phyloP scores from a whole-genome alignment of 352 stramenopile species.

The Phytophthora capsici region DNA sequence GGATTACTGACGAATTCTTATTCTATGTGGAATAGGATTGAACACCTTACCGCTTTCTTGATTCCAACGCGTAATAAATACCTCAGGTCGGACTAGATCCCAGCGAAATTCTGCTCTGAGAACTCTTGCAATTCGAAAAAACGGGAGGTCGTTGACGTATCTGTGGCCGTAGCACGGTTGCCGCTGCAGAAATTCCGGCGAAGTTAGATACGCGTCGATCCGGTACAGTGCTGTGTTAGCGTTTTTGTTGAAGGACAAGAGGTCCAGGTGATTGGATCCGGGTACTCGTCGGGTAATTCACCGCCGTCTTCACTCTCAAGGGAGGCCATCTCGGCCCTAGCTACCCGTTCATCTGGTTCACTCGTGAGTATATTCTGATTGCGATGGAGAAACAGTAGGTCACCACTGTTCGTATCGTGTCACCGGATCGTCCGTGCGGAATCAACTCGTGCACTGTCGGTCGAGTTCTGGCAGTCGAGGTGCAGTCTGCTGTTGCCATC shows the following conservation, averaged over 20 bases:
- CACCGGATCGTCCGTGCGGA: no score
- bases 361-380: conserved; percentile 41
- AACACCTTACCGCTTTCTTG: not conserved
- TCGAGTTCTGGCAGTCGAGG: no score
- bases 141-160: not conserved
- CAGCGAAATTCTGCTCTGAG: conserved; percentile 2
- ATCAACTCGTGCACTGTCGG: no score
- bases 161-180: conserved; percentile 58
- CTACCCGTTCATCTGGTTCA: not conserved
- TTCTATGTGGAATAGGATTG: no score
- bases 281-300: conserved; percentile 15
- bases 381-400: conserved; percentile 48
- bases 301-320: not conserved
- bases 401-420: conserved; percentile 28
- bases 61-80: not conserved
- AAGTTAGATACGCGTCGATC: conserved; percentile 51
- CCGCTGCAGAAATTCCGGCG: conserved; percentile 31
- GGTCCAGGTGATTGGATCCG: conserved; percentile 54
- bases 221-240: conserved; percentile 35
- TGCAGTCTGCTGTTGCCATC: no score
- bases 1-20: no score
- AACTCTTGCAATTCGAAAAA: conserved; percentile 13
- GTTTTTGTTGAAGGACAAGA: conserved; percentile 58
- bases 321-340: not conserved
- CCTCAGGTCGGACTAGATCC: conserved; percentile 1